Conservation (phyloP, 495 filamentous ascomycete species). For the Penicillium longicatenatum region DNA sequence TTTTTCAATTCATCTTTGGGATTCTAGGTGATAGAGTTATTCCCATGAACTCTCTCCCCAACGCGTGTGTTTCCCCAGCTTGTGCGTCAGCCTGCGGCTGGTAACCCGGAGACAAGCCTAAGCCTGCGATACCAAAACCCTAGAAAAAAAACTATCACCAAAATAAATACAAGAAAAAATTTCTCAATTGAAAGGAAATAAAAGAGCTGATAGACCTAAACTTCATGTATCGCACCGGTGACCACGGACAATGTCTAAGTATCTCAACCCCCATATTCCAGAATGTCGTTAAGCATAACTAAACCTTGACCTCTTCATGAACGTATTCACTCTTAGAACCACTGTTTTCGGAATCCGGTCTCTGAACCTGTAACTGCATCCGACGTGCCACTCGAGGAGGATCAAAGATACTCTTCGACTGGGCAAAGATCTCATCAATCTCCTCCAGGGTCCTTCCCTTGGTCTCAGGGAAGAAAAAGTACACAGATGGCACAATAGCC, state of each 20-base stretch:
- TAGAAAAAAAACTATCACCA: not conserved
- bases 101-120: conserved; percentile 11
- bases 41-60: too few species aligned
- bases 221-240: not conserved
- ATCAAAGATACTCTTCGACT: conserved; percentile 34
- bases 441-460: conserved; percentile 69
- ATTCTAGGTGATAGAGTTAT: too few species aligned
- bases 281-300: not conserved
- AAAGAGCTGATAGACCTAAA: not conserved
- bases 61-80: conserved; percentile 7
- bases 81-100: conserved; percentile 3
- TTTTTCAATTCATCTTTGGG: too few species aligned
- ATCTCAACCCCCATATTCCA: not conserved
- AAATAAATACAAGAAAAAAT: too few species aligned
- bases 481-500: conserved; percentile 50
- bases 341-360: conserved; percentile 10
- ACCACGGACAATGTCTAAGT: not conserved
- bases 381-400: conserved; percentile 31
- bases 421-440: conserved; percentile 68
- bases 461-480: conserved; percentile 61
- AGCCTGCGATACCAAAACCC: conserved; percentile 17
- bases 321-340: not conserved
- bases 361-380: conserved; percentile 23
- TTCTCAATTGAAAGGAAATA: too few species aligned
- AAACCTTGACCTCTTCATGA: not conserved